Percentiles rank a stretch among this genome's conserved stretches.
Conservation (phyloP, 768 basidiomycete species). For the Naganishia vishniacii region DNA sequence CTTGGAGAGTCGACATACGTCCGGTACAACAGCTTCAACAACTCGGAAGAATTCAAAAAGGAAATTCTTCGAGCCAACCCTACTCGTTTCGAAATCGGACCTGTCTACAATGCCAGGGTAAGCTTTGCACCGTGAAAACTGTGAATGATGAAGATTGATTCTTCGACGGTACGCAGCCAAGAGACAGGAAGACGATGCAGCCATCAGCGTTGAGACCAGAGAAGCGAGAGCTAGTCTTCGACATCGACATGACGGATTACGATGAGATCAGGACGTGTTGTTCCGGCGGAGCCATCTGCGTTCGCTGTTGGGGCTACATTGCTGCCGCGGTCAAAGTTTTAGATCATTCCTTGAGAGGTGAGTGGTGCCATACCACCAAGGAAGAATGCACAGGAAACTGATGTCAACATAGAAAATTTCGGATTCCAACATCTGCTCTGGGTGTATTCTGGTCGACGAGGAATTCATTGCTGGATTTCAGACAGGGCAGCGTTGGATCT, state of each 20-base stretch:
- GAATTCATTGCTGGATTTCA: conserved; percentile 96
- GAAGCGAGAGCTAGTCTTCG: conserved; percentile 90
- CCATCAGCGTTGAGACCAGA: conserved; percentile 65
- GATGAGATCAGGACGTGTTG: conserved; percentile 93
- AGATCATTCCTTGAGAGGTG: conserved; percentile 64
- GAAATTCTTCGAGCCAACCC: conserved; percentile 79
- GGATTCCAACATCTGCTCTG: conserved; percentile 85
- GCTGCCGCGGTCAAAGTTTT: conserved; percentile 83
- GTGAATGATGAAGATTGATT: conserved; percentile 3
- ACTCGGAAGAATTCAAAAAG: conserved; percentile 82
- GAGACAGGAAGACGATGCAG: conserved; percentile 77
- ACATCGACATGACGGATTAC: conserved; percentile 99
- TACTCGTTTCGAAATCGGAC: conserved; percentile 92
- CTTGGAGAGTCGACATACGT: conserved; percentile 84
- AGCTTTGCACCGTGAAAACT: not conserved
- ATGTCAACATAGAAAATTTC: conserved; percentile 62
- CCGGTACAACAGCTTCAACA: conserved; percentile 85
- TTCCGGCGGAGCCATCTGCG: conserved; percentile 81
- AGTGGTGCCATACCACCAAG: conserved; percentile 16
- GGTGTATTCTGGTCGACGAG: conserved; percentile 98
- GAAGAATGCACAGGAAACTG: not conserved
- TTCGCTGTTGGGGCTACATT: conserved; percentile 90
- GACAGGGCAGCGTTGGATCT: conserved; percentile 80
- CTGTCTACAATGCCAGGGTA: conserved; percentile 80
- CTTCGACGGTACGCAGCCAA: conserved; percentile 57